Conservation (phyloP, 192 early-diverging fungal genomes). For the Podochytrium sp. region DNA sequence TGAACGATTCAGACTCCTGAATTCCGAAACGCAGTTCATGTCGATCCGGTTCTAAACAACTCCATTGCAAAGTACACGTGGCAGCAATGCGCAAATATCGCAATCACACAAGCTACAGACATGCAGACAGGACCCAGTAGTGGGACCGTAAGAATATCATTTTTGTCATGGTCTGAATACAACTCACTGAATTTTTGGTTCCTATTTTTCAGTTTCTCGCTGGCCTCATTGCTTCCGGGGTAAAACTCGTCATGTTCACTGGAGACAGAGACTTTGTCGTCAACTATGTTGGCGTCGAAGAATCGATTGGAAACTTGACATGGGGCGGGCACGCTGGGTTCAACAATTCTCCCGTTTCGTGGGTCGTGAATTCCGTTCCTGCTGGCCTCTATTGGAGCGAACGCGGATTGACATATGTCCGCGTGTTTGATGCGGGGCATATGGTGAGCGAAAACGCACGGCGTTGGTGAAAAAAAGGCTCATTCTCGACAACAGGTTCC, state of each 20-base stretch:
- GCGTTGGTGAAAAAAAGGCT: too few species aligned
- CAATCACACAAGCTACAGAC: too few species aligned
- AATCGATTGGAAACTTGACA: slow-evolving; percentile 61
- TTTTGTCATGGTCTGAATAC: too few species aligned
- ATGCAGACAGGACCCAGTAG: too few species aligned
- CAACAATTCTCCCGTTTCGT: slow-evolving; percentile 6
- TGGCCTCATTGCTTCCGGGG: background rate
- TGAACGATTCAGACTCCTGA: background rate
- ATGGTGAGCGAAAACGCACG: too few species aligned
- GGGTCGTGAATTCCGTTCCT: slow-evolving; percentile 15
- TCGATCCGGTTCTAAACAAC: slow-evolving; percentile 16
- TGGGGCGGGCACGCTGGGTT: slow-evolving; percentile 53
- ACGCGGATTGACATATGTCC: slow-evolving; percentile 51
- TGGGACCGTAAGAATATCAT: too few species aligned
- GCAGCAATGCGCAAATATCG: slow-evolving; percentile 5
- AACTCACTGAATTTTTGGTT: background rate
- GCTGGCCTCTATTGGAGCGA: slow-evolving; percentile 53
- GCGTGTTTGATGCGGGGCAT: slow-evolving; percentile 66
- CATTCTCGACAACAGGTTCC: background rate
- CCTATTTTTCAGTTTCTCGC: slow-evolving; percentile 2
- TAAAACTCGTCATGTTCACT: slow-evolving; percentile 22
- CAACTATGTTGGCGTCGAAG: slow-evolving; percentile 30
- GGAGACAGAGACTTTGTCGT: slow-evolving; percentile 25
- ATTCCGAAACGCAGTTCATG: slow-evolving; percentile 29
- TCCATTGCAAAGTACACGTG: background rate